Base-by-base conservation (phyloP, 2,329 filamentous ascomycete genomes). In the Fusarium caatingaense region DNA sequence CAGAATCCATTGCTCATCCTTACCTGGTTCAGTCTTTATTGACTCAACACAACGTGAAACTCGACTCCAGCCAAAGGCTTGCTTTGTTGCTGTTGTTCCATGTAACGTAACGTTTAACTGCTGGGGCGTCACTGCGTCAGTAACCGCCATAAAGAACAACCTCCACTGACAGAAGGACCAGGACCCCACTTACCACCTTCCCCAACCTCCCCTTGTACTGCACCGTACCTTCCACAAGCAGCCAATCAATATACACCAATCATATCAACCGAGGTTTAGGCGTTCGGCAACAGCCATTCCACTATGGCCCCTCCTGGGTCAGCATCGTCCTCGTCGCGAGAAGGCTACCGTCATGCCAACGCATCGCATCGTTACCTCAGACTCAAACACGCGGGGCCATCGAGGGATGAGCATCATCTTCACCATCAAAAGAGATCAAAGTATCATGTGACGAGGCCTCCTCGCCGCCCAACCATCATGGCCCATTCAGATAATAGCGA, bases 401-500 rank as follows among this genome's bases (percentile, higher is more conserved):
- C 60, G 49, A 75, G 71, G 59, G 66, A 60, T 47, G 61, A 68
- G 47, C 49, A 42, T 53, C 60, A 51, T 61, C 55, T 50, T 60
- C 58, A 46, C 50, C 61, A 66, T 41, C 61, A 62, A 46, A 72
- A 59, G 45, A 72, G 69, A 57, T 42, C 55, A 65, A 72, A 73
- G 63, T 73, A 74, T 55, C 67, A 72, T 73, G 72, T 75, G 73
- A 74, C 71, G 46, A 65, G 65, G 56, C 66, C 69, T 68, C 69
- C 67, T 63, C 72, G 66, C 59, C 74, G 64, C 60, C 60, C 66
- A 71, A 73, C 71, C 73, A 80, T 73, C 83, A 87, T 75, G 72
- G 72, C 77, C 64, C 73, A 70, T 64, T 65, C 72, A 50, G 77
- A 77, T 53, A 75, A 73, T 54, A 75, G 72, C 59, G 80, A 80